A percentile compares a stretch with the other conserved stretches of the same genome.
Conservation (phyloP, 2,329 filamentous ascomycete genomes). For the Monosporascus ibericus region DNA sequence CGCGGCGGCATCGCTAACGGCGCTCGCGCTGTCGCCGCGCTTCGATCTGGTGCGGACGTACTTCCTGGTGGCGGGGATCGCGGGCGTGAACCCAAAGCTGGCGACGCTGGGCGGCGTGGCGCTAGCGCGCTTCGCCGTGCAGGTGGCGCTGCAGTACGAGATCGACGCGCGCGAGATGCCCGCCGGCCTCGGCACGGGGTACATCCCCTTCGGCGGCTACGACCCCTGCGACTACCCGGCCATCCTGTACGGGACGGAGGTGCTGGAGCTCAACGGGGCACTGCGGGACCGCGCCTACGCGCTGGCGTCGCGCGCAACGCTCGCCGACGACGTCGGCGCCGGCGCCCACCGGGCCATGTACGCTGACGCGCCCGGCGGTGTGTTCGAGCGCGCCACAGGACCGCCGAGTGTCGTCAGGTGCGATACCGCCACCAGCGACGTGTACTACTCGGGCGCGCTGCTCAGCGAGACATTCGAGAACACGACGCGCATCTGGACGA, state of each 20-base stretch:
- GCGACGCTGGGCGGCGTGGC: slow-evolving; percentile 62
- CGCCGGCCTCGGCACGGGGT: slow-evolving; percentile 58
- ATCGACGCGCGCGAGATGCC: slow-evolving; percentile 66
- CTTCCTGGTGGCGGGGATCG: slow-evolving; percentile 67
- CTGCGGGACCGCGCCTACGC: slow-evolving; percentile 46
- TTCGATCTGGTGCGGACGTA: slow-evolving; percentile 65
- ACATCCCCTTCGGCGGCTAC: slow-evolving; percentile 57
- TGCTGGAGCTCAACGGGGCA: slow-evolving; percentile 58
- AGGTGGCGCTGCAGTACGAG: slow-evolving; percentile 71
- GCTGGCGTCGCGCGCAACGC: slow-evolving; percentile 44
- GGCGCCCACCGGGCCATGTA: slow-evolving; percentile 51
- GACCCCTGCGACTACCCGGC: slow-evolving; percentile 50
- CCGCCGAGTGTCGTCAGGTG: slow-evolving; percentile 55
- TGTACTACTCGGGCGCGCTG: slow-evolving; percentile 60
- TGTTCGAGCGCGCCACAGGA: slow-evolving; percentile 35
- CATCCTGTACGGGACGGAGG: slow-evolving; percentile 61
- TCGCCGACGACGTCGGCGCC: slow-evolving; percentile 45
- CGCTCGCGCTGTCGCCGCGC: slow-evolving; percentile 52
- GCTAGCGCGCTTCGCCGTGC: slow-evolving; percentile 63
- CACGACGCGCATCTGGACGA: slow-evolving; percentile 58
- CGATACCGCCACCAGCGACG: slow-evolving; percentile 64
- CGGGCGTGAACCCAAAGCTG: slow-evolving; percentile 64
- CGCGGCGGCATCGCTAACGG: slow-evolving; percentile 59
- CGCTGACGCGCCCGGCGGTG: slow-evolving; percentile 27
- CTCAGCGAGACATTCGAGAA: slow-evolving; percentile 61